Conservation (phyloP, 345 rosid genomes). For the Acer saccharum region DNA sequence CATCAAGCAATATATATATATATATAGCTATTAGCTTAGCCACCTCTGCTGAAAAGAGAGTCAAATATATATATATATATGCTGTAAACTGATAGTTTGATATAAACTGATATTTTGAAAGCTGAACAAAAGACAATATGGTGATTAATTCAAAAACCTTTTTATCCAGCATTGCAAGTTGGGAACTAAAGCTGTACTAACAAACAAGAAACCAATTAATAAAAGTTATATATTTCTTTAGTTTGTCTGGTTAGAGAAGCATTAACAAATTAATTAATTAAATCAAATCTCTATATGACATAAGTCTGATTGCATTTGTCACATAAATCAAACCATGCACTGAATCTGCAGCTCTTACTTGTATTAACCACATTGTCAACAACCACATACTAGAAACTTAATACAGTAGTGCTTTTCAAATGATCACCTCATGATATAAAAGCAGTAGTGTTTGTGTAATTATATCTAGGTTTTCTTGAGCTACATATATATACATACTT, state of each 20-base stretch:
- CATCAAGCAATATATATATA: no score
- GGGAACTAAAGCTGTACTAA: not conserved
- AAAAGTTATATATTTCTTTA: no score
- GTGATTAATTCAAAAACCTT: not conserved
- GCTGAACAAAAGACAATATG: not conserved
- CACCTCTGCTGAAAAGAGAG: no score
- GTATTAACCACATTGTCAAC: no score
- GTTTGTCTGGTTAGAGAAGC: not conserved
- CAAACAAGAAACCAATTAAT: not conserved
- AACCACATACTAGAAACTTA: not conserved
- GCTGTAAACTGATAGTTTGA: no score
- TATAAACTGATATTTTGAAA: not conserved
- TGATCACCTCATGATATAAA: not conserved
- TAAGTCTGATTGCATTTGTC: not conserved
- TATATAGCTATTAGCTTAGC: not conserved
- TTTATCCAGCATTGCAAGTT: not conserved
- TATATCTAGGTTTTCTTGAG: not conserved
- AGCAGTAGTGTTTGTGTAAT: not conserved
- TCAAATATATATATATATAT: no score
- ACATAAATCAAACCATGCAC: no score
- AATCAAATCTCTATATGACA: no score
- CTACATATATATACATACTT: not conserved
- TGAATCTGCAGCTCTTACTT: no score
- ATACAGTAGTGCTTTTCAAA: not conserved
- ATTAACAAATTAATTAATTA: not conserved